Base-by-base conservation (phyloP, 176 grass and related monocot genomes). In the Oropetium thomaeum region DNA sequence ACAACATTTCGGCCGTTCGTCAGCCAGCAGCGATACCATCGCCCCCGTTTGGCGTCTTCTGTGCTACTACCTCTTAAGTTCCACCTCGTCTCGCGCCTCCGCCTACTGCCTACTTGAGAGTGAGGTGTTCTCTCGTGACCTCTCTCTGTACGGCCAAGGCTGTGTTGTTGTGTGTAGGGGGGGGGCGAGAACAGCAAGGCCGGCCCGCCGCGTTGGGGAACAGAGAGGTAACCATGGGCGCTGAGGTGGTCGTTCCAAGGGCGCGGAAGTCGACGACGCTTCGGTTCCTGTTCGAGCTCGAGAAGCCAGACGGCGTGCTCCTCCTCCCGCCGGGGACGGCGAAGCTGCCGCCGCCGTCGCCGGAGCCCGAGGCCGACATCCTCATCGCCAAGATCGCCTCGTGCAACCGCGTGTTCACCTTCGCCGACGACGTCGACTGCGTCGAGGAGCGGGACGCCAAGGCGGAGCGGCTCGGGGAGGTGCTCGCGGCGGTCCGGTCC, bases 241-340 rank as follows among this genome's bases (percentile, higher is more conserved):
- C 79, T 11, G 93, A 76, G 12, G 76, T 57, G 51, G 80, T 41
- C 27, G 70, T 28, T 25, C 22, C 43, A 23, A 78, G 34, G 67
- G 54, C 70, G 62, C 10, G 80, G 49, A 79, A 78, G 53, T 90
- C 93, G 15, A 97, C 89, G 65, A 93, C 93, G 58, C 90, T 97
- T 45, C 34, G 62, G 44, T 69, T 77, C 73, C 93, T 97, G 58
- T 88, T 97, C 60, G 75, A 93, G 32, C 80, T 76, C 52, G 88
- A 93, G 39, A 89, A 86, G 40, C 78, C 78, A 0, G 83, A 67
- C 6, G 45, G 61, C 41, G 20, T 65, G 23, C 57, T 53, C 5
- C n/a, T n/a, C n/a, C n/a, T n/a, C n/a, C n/a, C n/a, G n/a, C 23
- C 67, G 2, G 65, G 60, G 11, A 65, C 76, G 19, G 80, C 71